A percentile compares a stretch with the other conserved stretches of the same genome.
Conservation (phyloP, 2,329 filamentous ascomycete genomes). For the Magnaporthiopsis poae region DNA sequence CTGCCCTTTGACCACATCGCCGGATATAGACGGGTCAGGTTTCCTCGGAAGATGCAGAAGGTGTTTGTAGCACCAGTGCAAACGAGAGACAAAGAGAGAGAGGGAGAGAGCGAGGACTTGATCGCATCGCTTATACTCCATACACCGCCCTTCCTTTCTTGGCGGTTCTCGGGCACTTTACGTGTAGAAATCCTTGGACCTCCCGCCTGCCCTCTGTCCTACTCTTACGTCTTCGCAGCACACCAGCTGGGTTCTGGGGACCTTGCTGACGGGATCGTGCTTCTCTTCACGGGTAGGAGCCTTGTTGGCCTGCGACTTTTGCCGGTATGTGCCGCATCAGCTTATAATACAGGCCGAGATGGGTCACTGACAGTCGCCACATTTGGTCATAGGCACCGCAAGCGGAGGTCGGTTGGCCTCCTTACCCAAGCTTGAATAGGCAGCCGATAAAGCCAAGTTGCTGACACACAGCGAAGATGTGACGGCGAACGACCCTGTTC, state of each 20-base stretch:
- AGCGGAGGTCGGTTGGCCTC: slow-evolving; percentile 12
- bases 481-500: slow-evolving; percentile 29
- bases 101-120: background rate
- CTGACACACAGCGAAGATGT: slow-evolving; percentile 17
- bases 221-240: background rate
- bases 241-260: background rate
- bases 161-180: background rate
- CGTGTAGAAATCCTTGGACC: background rate
- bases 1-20: background rate
- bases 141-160: background rate
- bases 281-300: slow-evolving; percentile 19
- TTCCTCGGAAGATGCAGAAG: background rate
- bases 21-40: background rate
- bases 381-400: slow-evolving; percentile 22
- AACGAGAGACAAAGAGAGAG: background rate
- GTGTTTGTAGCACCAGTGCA: background rate
- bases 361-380: slow-evolving; percentile 9
- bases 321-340: slow-evolving; percentile 18
- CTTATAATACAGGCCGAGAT: slow-evolving; percentile 1
- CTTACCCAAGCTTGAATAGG: background rate
- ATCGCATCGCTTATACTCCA: background rate
- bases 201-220: background rate
- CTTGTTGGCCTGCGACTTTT: slow-evolving; percentile 31
- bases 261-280: background rate
- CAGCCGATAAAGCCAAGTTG: background rate